Conservation (phyloP, 352 stramenopile genomes). For the Elongisporangium senticosum region DNA sequence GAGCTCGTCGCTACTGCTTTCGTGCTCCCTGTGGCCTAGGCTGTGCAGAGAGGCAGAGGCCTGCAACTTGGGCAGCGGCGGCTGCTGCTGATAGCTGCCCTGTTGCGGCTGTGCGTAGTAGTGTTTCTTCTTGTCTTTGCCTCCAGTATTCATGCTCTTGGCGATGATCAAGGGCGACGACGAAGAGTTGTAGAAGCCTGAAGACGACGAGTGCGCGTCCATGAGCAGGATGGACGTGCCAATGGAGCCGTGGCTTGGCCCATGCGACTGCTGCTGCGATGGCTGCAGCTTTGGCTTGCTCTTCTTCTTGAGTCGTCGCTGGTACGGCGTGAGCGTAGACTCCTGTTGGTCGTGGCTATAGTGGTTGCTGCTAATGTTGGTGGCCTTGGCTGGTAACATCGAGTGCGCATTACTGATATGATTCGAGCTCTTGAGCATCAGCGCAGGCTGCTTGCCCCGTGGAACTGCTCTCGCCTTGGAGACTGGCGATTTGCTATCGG, state of each 20-base stretch:
- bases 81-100: slow-evolving; percentile 13
- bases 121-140: slow-evolving; percentile 32
- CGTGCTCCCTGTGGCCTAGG: slow-evolving; percentile 19
- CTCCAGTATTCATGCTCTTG: slow-evolving; percentile 7
- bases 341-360: slow-evolving; percentile 13
- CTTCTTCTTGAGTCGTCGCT: slow-evolving; percentile 44
- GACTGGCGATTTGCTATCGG: slow-evolving; percentile 23
- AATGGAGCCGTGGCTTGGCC: slow-evolving; percentile 13
- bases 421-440: slow-evolving; percentile 2
- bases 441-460: slow-evolving; percentile 12
- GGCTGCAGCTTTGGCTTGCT: slow-evolving; percentile 32
- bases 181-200: slow-evolving; percentile 3
- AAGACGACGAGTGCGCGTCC: slow-evolving; percentile 15
- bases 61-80: slow-evolving; percentile 42
- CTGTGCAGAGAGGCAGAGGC: slow-evolving; percentile 28
- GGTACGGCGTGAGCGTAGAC: slow-evolving; percentile 32
- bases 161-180: slow-evolving; percentile 14
- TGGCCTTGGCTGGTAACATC: too few species aligned
- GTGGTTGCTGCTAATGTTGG: not conserved
- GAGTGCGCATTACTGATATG: not conserved
- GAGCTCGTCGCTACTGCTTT: slow-evolving; percentile 12
- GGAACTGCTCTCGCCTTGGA: slow-evolving; percentile 30
- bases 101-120: slow-evolving; percentile 15
- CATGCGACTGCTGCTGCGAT: slow-evolving; percentile 21
- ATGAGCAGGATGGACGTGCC: slow-evolving; percentile 50